Percentiles rank a stretch among this genome's conserved stretches.
phyloP scores from a whole-genome alignment of 257 asterid genomes.

The Solanum gracilifrons region DNA sequence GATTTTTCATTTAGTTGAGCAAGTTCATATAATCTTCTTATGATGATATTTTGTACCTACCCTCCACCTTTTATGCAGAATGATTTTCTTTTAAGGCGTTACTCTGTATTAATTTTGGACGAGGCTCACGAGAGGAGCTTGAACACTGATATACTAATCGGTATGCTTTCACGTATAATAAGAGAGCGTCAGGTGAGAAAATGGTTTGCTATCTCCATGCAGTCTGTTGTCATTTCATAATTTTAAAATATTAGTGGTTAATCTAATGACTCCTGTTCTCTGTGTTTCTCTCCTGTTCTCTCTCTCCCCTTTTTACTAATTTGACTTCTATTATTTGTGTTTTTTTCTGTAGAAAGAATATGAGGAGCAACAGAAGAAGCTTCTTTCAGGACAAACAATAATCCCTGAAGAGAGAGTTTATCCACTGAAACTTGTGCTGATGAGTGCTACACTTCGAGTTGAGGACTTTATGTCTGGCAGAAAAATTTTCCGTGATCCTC shows the following conservation, averaged over 20 bases:
- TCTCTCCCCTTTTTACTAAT: not conserved
- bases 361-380: slow-evolving; percentile 53
- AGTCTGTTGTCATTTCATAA: not conserved
- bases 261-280: not conserved
- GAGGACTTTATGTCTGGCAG: slow-evolving; percentile 68
- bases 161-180: slow-evolving; percentile 96
- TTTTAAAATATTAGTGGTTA: not conserved
- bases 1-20: not conserved
- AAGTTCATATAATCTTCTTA: not conserved
- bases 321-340: not conserved
- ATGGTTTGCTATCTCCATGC: not conserved
- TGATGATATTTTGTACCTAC: not conserved
- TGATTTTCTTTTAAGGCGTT: slow-evolving; percentile 76
- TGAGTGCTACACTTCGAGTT: slow-evolving; percentile 93
- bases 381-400: slow-evolving; percentile 44
- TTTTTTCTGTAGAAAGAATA: slow-evolving; percentile 47
- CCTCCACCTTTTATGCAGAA: slow-evolving; percentile 27
- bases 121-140: slow-evolving; percentile 98
- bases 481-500: slow-evolving; percentile 54
- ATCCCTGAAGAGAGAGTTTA: slow-evolving; percentile 38
- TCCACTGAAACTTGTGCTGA: slow-evolving; percentile 79
- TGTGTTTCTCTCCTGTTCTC: not conserved
- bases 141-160: slow-evolving; percentile 95
- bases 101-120: slow-evolving; percentile 82
- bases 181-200: slow-evolving; percentile 59